Evolutionary conservation across 2,329 filamentous ascomycete species (phyloP).

Genomic region (Diaporthe sp.): DNA sequence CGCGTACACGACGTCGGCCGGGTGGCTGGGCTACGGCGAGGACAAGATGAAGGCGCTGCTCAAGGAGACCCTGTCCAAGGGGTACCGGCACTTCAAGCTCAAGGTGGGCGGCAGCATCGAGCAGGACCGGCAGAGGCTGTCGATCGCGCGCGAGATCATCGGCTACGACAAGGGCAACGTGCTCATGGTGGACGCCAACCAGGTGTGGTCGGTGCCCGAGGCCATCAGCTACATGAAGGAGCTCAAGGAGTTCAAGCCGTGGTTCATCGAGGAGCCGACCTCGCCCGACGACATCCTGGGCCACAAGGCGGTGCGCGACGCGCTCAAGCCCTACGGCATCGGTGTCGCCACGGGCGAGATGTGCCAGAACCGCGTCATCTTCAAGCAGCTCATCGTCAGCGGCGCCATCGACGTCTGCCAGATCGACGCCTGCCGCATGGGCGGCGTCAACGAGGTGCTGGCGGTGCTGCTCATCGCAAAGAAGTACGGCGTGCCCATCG

Average conservation of each 20-base stretch:
- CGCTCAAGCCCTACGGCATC: constrained; percentile 80
- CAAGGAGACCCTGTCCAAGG: constrained; percentile 79
- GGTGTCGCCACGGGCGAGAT: constrained; percentile 94
- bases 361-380: constrained; percentile 95
- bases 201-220: constrained; percentile 92
- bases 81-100: constrained; percentile 90
- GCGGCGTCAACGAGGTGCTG: constrained; percentile 91
- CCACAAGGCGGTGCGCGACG: constrained; percentile 87
- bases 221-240: constrained; percentile 89
- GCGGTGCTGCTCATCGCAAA: constrained; percentile 90
- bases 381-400: constrained; percentile 88
- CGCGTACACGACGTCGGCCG: constrained; percentile 90
- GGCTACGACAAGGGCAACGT: constrained; percentile 87
- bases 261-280: constrained; percentile 97
- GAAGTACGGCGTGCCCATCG: constrained; percentile 84
- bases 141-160: constrained; percentile 83
- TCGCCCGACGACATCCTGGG: constrained; percentile 91
- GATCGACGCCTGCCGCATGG: constrained; percentile 90
- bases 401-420: constrained; percentile 91
- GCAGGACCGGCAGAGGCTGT: constrained; percentile 78
- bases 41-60: constrained; percentile 86
- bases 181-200: constrained; percentile 94
- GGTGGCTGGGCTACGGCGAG: constrained; percentile 92
- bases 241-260: constrained; percentile 86
- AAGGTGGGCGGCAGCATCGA: constrained; percentile 85